A percentile compares a stretch with the other conserved stretches of the same genome.
Evolutionary conservation across 495 filamentous ascomycete species (phyloP).

Genomic region (Lasiosphaeris hirsuta): DNA sequence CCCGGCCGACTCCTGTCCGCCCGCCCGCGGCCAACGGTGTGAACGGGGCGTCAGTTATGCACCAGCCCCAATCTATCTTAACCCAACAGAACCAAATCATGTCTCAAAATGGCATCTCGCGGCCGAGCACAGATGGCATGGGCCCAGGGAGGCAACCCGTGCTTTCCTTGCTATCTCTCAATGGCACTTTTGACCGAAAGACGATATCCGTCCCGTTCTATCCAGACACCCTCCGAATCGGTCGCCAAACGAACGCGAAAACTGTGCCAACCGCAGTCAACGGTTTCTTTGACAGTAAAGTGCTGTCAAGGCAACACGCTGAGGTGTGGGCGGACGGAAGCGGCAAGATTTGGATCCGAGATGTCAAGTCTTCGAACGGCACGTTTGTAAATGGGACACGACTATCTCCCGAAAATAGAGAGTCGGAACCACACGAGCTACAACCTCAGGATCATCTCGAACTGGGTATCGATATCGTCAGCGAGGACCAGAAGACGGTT

Average conservation of each 20-base stretch:
- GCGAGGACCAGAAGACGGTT: constrained; percentile 95
- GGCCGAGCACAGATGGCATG: constrained; percentile 51
- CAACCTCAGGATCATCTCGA: constrained; percentile 85
- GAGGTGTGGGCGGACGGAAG: constrained; percentile 89
- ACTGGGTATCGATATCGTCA: constrained; percentile 95
- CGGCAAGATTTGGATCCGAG: constrained; percentile 92
- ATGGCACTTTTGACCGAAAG: constrained; percentile 94
- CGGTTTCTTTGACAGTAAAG: constrained; percentile 97
- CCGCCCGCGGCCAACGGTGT: constrained; percentile 48
- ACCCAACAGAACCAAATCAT: constrained; percentile 45
- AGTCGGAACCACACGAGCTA: constrained; percentile 91
- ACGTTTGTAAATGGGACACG: constrained; percentile 95
- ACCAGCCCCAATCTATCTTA: constrained; percentile 69
- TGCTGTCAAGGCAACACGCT: constrained; percentile 91
- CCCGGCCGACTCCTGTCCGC: constrained; percentile 39
- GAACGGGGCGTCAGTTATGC: constrained; percentile 67
- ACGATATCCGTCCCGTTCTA: constrained; percentile 86
- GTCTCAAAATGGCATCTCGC: constrained; percentile 38
- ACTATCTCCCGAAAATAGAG: constrained; percentile 85
- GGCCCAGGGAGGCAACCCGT: constrained; percentile 65
- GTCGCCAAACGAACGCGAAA: constrained; percentile 94
- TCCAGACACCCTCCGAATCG: constrained; percentile 87
- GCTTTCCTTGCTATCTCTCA: constrained; percentile 78
- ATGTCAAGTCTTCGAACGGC: constrained; percentile 97
- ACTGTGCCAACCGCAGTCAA: constrained; percentile 85